Evolutionary conservation across 2,329 filamentous ascomycete species (phyloP), one percentile per base, ranked within the genome.

Genomic region (Aspergillus versicolor): DNA sequence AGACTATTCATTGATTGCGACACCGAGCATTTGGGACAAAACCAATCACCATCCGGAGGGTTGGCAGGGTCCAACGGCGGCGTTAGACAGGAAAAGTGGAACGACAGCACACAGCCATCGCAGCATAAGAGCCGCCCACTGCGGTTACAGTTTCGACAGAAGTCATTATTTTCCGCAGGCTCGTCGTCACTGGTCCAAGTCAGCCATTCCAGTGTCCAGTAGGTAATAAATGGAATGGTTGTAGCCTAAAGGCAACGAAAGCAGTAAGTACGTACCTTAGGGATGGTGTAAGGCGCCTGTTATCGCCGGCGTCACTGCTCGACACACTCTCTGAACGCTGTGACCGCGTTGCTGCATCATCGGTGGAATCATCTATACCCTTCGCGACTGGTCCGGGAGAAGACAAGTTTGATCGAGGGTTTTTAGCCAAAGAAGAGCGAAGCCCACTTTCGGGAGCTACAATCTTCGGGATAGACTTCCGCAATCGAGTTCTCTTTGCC

Each of bases 61-160:
- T 79, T 73, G 53, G 82, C 80, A 49, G 84, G 82, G 54, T 86
- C 82, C 64, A 91, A 79, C 40, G 91, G 88, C 60, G 93, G 92
- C 73, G 95, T 89, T 64, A 94, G 85, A 73, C 94, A 97, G 58
- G 85, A 82, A 71, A 94, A 91, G 75, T 97, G 94, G 75, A 95
- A 97, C 5, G 92, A 91, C 64, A 91, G 86, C 59, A 88, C 85
- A 77, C 94, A 99, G 61, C 89, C 90, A 77, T 97, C 94, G 75
- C 94, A 99, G 77, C 92, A 97, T 63, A 97, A 83, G 61, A 99
- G 84, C 65, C 91, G 86, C 56, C 93, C 93, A 64, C 86, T 89
- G 62, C 89, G 89, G 68, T 88, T 86, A 77, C 94, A 99, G 45
- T 91, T 86, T 60, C 88, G 88, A 78, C 93, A 99, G 70, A 89